Evolutionary conservation across 306 rosid species (phyloP).

Genomic region (Gynostemma pentaphyllum): DNA sequence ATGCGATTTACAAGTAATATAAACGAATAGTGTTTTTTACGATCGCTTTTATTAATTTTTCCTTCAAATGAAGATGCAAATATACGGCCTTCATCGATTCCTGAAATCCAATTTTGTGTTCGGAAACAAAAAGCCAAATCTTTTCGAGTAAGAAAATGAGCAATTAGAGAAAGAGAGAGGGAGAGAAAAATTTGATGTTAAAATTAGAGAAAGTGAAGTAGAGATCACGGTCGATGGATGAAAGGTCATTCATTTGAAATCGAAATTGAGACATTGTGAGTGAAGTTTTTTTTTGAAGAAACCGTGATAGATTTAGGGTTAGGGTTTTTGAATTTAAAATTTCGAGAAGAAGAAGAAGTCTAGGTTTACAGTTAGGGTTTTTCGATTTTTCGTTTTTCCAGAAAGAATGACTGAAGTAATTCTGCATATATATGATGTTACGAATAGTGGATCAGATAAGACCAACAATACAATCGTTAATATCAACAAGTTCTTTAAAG

Average conservation of each 20-base stretch:
- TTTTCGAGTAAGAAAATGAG: background rate
- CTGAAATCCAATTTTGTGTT: background rate
- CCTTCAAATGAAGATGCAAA: background rate
- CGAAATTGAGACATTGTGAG: background rate
- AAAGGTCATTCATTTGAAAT: constrained; percentile 5
- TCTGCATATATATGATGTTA: constrained; percentile 83
- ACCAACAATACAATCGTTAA: constrained; percentile 86
- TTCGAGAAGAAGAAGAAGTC: background rate
- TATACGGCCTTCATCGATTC: background rate
- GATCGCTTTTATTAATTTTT: no score
- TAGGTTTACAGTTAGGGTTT: constrained; percentile 5
- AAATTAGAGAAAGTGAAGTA: background rate
- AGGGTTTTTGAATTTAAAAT: background rate
- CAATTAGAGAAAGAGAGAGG: background rate
- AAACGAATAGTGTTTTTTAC: no score
- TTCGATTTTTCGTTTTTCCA: constrained; percentile 10
- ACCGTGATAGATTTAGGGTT: constrained; percentile 7
- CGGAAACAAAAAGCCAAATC: background rate
- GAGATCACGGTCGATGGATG: background rate
- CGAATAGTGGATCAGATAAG: constrained; percentile 98
- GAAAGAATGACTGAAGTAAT: constrained; percentile 71
- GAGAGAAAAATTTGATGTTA: background rate
- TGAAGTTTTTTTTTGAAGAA: background rate
- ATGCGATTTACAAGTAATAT: no score
- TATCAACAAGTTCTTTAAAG: constrained; percentile 97